Evolutionary conservation across 1,284 basidiomycete species (phyloP), one percentile per base, ranked within the genome.

Genomic region (Leccinum griseonigrum): DNA sequence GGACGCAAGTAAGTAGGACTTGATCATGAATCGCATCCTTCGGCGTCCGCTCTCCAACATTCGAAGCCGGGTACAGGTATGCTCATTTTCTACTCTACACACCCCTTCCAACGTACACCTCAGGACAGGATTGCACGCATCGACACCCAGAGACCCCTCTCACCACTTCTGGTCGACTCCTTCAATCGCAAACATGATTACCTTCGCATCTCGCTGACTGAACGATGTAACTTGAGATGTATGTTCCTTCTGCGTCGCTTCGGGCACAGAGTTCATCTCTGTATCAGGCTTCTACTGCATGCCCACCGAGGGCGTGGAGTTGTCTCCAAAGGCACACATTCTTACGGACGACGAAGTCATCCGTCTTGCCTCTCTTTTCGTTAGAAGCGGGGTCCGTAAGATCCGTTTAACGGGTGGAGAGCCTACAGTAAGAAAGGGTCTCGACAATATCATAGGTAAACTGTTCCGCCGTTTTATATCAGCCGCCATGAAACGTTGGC

Each of bases 321-420:
- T 95, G 22, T 90, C 91, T 9, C 92, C 92, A 2, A 78, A 79
- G 40, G 78, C 79, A 9, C 81, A 90, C 61, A 82, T 94, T 61
- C 81, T 95, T 38, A 86, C 90, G 1, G 86, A 94, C 63, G 82
- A 87, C 57, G 93, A 95, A 72, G 77, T 95, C 29, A 72, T 92
- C 50, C 86, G 88, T 58, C 79, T 95, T 1, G 90, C 92, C 1
- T 76, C 80, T 29, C 76, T 95, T 28, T 96, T 96, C 66, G 92
- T 96, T 3, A 83, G 83, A 71, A 86, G 83, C 68, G 94, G 94
- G 3, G 89, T 96, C 43, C 91, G 82, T 28, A 96, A 96, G 76
- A 94, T 96, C 65, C 81, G 94, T 6, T 74, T 96, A 50, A 96
- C 94, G 0, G 94, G 94, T 2, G 94, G 94, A 53, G 94, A 96